These are phyloP conservation scores for Blastobotrys muscicola DNA, from an alignment of 805 yeast species.

Conservation along the genomic window DNA sequence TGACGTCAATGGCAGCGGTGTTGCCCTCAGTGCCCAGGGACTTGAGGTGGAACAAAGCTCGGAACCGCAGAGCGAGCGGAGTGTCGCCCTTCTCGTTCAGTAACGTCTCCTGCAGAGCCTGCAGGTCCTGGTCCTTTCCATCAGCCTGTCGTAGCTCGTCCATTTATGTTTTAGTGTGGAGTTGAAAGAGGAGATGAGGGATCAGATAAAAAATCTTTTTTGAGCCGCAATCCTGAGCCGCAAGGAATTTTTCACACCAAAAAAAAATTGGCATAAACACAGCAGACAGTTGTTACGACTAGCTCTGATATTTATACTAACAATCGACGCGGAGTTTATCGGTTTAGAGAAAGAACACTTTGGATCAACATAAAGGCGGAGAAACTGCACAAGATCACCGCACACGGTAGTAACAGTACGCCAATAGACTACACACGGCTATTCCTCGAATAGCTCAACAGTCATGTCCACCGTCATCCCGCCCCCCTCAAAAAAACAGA, in stretches of 20 bases:
- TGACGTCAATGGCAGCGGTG: slow-evolving; percentile 64
- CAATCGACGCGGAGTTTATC: too few relatives aligned
- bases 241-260: too few relatives aligned
- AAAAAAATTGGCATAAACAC: too few relatives aligned
- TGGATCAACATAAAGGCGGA: too few relatives aligned
- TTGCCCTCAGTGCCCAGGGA: slow-evolving; percentile 69
- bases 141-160: slow-evolving; percentile 19
- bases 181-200: not conserved
- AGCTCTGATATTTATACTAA: too few relatives aligned
- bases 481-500: slow-evolving; percentile 86
- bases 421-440: too few relatives aligned
- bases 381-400: too few relatives aligned
- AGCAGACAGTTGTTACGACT: too few relatives aligned
- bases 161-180: slow-evolving; percentile 12
- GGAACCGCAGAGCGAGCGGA: slow-evolving; percentile 76
- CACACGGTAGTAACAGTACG: too few relatives aligned
- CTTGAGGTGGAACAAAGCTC: slow-evolving; percentile 89
- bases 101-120: slow-evolving; percentile 18
- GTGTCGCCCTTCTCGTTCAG: slow-evolving; percentile 43
- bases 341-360: too few relatives aligned
- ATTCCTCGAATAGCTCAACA: too few relatives aligned
- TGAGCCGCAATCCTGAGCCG: too few relatives aligned
- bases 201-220: not conserved
- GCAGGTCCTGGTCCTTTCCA: slow-evolving; percentile 13
- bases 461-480: slow-evolving; percentile 87